Evolutionary conservation across 192 early-diverging fungal species (phyloP).

Genomic region (Backusella psychrophila): DNA sequence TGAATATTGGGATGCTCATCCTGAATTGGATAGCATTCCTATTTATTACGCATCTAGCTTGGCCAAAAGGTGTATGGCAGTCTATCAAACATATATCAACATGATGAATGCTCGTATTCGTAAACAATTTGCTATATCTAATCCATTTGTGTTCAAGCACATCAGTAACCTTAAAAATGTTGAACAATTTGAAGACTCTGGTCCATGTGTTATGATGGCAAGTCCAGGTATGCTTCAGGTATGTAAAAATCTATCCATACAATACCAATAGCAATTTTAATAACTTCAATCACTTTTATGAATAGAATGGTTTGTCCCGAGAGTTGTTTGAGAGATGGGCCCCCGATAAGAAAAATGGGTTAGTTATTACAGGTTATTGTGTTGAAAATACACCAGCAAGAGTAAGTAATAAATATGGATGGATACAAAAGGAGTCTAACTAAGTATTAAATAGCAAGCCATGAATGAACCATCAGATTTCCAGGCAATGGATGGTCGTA

Average conservation of each 20-base stretch:
- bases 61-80: conserved; percentile 96
- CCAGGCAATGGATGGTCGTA: conserved; percentile 73
- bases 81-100: conserved; percentile 96
- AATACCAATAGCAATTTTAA: neutral
- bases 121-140: conserved; percentile 79
- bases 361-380: conserved; percentile 96
- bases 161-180: conserved; percentile 87
- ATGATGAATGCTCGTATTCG: conserved; percentile 97
- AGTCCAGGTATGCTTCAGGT: conserved; percentile 97
- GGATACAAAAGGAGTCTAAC: neutral
- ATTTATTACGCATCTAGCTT: conserved; percentile 94
- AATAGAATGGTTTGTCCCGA: conserved; percentile 83
- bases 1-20: conserved; percentile 94
- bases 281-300: neutral
- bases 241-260: neutral
- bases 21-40: conserved; percentile 85
- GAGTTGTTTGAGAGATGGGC: conserved; percentile 97
- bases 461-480: conserved; percentile 89
- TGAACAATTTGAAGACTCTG: conserved; percentile 87
- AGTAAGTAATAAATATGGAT: conserved; percentile 33
- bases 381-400: conserved; percentile 95
- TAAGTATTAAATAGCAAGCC: conserved; percentile 34
- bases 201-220: conserved; percentile 99
- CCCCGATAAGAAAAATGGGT: conserved; percentile 85
- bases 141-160: conserved; percentile 97